Percentiles rank a stretch among this genome's conserved stretches.
Evolutionary conservation across 139 green algal genomes (phyloP).

Genomic region (Chlamydomonas sp.): DNA sequence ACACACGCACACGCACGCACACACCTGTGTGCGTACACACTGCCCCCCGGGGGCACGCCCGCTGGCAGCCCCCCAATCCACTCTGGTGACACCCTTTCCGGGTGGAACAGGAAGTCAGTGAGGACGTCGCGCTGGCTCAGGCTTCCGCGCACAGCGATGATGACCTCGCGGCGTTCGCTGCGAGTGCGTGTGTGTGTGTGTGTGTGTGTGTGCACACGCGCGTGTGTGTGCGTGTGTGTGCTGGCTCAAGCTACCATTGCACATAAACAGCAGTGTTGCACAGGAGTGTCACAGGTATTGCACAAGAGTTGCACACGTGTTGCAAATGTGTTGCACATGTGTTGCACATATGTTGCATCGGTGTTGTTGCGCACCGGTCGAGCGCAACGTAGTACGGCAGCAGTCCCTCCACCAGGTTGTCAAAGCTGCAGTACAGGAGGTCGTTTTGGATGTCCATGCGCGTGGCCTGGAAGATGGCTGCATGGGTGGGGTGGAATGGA

Average conservation of each 20-base stretch:
- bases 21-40: background rate
- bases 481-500: too few relatives aligned
- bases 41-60: background rate
- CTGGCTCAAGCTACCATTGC: too few relatives aligned
- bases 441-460: background rate
- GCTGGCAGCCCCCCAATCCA: background rate
- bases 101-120: constrained; percentile 12
- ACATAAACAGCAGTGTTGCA: too few relatives aligned
- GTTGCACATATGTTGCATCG: too few relatives aligned
- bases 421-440: constrained; percentile 4
- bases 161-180: constrained; percentile 3
- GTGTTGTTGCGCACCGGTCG: constrained; percentile 6
- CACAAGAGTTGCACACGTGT: too few relatives aligned
- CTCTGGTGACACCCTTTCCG: background rate
- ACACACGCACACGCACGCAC: background rate
- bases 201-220: too few relatives aligned
- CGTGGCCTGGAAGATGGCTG: constrained; percentile 7
- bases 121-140: constrained; percentile 4
- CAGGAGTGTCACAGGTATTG: too few relatives aligned
- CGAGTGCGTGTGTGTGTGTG: too few relatives aligned
- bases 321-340: too few relatives aligned
- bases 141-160: background rate
- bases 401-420: constrained; percentile 2
- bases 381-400: constrained; percentile 11
- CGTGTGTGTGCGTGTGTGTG: too few relatives aligned